These are phyloP conservation scores for Cucumis melo DNA, from an alignment of 306 rosid genomes.

Conservation along the genomic window DNA sequence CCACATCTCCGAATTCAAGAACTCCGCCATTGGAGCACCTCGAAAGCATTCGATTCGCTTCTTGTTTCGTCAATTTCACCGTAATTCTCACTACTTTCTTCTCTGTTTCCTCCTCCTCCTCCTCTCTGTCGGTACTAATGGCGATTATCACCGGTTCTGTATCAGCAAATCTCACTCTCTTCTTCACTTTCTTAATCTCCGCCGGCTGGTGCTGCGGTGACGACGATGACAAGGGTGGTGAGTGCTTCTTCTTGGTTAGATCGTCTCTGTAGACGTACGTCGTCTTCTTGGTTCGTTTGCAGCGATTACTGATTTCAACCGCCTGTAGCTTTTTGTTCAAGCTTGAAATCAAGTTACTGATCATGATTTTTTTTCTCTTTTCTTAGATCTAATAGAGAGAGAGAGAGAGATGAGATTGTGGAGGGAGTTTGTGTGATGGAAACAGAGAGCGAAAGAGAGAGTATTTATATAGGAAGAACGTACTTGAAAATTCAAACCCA, in stretches of 20 bases:
- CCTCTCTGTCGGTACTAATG: neutral
- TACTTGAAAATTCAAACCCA: neutral
- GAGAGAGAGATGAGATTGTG: neutral
- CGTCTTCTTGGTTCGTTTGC: neutral
- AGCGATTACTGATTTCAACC: neutral
- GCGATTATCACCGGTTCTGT: slow-evolving; percentile 4
- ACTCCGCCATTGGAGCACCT: slow-evolving; percentile 7
- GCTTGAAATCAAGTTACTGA: neutral
- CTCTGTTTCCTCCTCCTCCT: neutral
- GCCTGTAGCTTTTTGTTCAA: neutral
- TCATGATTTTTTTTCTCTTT: neutral
- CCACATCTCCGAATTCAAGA: slow-evolving; percentile 6
- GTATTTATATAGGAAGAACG: neutral
- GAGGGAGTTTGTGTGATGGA: neutral
- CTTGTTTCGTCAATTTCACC: slow-evolving; percentile 8
- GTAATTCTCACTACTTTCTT: slow-evolving; percentile 6
- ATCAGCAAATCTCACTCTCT: slow-evolving; percentile 6
- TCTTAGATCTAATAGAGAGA: neutral
- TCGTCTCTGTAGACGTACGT: neutral
- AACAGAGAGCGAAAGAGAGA: neutral
- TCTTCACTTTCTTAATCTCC: neutral
- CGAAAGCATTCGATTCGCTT: slow-evolving; percentile 11
- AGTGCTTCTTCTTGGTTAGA: neutral
- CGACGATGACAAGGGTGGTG: neutral
- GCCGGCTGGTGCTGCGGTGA: neutral